These are phyloP conservation scores for Mycena venus DNA, from an alignment of 768 basidiomycete genomes.

Conservation along the genomic window DNA sequence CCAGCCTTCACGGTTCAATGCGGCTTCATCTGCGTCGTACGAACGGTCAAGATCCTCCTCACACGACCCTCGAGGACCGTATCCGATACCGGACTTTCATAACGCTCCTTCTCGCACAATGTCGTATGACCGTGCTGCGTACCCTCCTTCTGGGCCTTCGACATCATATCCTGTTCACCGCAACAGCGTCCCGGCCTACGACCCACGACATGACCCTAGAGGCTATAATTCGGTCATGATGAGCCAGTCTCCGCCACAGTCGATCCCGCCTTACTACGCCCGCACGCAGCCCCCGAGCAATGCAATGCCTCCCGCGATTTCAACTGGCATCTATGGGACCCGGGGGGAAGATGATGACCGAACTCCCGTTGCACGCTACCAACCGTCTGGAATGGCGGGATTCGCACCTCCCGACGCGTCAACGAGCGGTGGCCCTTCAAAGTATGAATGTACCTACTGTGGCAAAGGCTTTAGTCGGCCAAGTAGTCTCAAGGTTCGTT, in stretches of 20 bases:
- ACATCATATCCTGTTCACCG: slow-evolving; percentile 7
- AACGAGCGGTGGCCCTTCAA: slow-evolving; percentile 46
- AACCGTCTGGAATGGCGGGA: slow-evolving; percentile 22
- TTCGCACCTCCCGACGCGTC: slow-evolving; percentile 32
- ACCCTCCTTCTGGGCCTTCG: slow-evolving; percentile 18
- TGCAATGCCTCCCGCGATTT: slow-evolving; percentile 17
- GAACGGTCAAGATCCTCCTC: slow-evolving; percentile 19
- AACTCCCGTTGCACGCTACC: slow-evolving; percentile 48
- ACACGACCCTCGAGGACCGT: slow-evolving; percentile 9
- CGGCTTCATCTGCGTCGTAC: slow-evolving; percentile 9
- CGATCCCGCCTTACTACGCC: slow-evolving; percentile 16
- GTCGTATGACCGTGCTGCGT: slow-evolving; percentile 24
- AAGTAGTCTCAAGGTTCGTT: slow-evolving; percentile 81
- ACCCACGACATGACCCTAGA: slow-evolving; percentile 24
- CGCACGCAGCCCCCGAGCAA: slow-evolving; percentile 11
- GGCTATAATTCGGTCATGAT: slow-evolving; percentile 12
- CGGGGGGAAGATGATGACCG: slow-evolving; percentile 51
- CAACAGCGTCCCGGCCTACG: slow-evolving; percentile 1
- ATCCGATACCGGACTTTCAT: slow-evolving; percentile 9
- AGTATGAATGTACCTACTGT: slow-evolving; percentile 85
- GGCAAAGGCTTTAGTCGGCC: slow-evolving; percentile 87
- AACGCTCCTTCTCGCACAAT: slow-evolving; percentile 24
- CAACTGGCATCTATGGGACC: slow-evolving; percentile 14
- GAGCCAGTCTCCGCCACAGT: slow-evolving; percentile 5
- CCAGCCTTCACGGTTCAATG: slow-evolving; percentile 20